phyloP scores from a whole-genome alignment of 2,329 filamentous ascomycete species.

The Aspergillus alliaceus region DNA sequence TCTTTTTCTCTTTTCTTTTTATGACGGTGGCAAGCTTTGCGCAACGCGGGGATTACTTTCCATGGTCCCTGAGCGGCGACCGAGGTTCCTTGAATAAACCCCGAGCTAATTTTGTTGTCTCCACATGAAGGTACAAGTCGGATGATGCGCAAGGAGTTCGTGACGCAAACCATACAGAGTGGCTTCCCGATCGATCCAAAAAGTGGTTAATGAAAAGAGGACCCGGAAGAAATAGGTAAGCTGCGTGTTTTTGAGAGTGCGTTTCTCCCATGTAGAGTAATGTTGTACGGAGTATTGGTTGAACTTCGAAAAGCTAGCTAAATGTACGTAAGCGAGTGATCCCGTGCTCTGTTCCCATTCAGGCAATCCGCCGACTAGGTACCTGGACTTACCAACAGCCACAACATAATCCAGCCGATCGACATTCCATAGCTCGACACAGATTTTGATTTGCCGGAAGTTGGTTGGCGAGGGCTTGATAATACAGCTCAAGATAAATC shows the following conservation, averaged over 20 bases:
- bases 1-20: background rate
- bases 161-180: background rate
- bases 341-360: background rate
- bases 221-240: background rate
- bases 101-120: background rate
- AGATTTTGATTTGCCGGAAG: background rate
- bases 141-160: too few relatives aligned
- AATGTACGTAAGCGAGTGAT: background rate
- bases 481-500: background rate
- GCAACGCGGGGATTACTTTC: too few relatives aligned
- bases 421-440: background rate
- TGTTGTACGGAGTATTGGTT: too few relatives aligned
- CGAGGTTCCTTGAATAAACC: background rate
- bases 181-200: background rate
- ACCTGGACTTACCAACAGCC: background rate
- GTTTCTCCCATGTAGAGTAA: background rate
- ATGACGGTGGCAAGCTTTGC: too few relatives aligned
- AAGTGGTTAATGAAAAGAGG: background rate
- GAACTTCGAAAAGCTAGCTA: background rate
- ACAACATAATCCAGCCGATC: background rate
- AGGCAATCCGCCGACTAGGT: background rate
- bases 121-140: too few relatives aligned
- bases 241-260: background rate
- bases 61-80: background rate
- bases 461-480: background rate